Percentiles rank a stretch among this genome's conserved stretches.
Evolutionary conservation across 2,329 filamentous ascomycete species (phyloP).

Genomic region (Calonectria ilicicola): DNA sequence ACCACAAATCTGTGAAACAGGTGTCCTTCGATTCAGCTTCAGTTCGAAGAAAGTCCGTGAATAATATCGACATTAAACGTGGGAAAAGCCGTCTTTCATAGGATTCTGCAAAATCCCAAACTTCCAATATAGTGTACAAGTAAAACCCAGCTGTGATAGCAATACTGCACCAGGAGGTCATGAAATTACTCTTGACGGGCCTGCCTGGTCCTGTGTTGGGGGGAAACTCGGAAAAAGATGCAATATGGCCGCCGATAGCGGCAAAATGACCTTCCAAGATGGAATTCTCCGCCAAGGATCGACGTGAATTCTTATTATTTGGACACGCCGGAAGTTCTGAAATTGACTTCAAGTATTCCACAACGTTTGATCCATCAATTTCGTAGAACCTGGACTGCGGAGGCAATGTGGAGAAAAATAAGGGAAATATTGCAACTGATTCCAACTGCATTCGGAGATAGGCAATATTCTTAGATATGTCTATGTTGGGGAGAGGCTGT

Average conservation of each 20-base stretch:
- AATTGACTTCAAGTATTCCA: not conserved
- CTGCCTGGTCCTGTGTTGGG: not conserved
- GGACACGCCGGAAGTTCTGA: not conserved
- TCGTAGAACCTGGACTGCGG: conserved; percentile 38
- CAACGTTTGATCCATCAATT: not conserved
- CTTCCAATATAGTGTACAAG: not conserved
- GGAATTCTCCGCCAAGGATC: not conserved
- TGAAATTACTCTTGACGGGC: not conserved
- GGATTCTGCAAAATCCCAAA: not conserved
- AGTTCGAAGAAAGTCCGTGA: not conserved
- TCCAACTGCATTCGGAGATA: conserved; percentile 1
- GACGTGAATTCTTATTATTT: not conserved
- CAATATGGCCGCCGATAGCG: not conserved
- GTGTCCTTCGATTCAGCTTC: not conserved
- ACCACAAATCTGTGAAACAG: not conserved
- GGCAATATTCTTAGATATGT: not conserved
- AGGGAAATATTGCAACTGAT: conserved; percentile 1
- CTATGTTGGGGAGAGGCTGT: not conserved
- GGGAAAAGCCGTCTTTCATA: not conserved
- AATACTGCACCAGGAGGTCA: not conserved
- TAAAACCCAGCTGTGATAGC: not conserved
- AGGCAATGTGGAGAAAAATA: not conserved
- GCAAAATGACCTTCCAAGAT: not conserved
- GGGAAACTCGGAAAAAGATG: not conserved
- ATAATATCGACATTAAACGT: not conserved